Evolutionary conservation across 2,329 filamentous ascomycete genomes (phyloP), one percentile per base, ranked within the genome.

Genomic region (Ambrosiella beaveri): DNA sequence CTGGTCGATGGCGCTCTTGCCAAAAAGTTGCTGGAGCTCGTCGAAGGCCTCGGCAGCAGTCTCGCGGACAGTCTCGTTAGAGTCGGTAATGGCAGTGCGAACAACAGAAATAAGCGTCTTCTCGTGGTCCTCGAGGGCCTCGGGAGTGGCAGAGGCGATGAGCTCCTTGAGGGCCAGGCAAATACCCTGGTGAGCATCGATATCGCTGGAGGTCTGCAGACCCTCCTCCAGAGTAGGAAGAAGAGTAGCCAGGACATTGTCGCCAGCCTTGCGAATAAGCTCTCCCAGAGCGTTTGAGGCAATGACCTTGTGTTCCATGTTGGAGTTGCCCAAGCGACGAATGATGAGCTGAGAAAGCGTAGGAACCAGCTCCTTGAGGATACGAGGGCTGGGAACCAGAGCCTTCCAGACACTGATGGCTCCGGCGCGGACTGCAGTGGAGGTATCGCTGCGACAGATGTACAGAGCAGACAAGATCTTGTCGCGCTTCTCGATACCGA

Each of bases 271-370:
- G 66, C 93, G 85, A 66, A 98, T 97, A 63, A 98, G 81, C 69
- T 98, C 93, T 66, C 93, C 93, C 58, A 98, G 78, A 54, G 93
- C 89, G 69, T 97, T 97, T 69, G 91, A 91, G 63, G 94, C 93
- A 75, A 98, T 98, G 64, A 95, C 86, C 75, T 96, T 97, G 71
- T 98, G 93, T 70, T 98, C 93, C 84, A 95, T 90, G 67, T 96
- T 97, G 51, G 90, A 86, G 69, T 90, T 97, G 62, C 89, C 93
- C 64, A 98, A 79, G 54, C 93, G 86, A 61, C 88, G 83, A 68
- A 98, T 97, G 65, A 98, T 85, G 62, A 98, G 82, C 68, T 96
- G 90, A 5, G 89, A 95, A 61, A 98, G 83, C 1, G 89, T 96
- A 50, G 93, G 91, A 52, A 96, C 85, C 66, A 98, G 80, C 68